phyloP scores from a whole-genome alignment of 2,329 filamentous ascomycete genomes.

The Penicillium hesseltinei region DNA sequence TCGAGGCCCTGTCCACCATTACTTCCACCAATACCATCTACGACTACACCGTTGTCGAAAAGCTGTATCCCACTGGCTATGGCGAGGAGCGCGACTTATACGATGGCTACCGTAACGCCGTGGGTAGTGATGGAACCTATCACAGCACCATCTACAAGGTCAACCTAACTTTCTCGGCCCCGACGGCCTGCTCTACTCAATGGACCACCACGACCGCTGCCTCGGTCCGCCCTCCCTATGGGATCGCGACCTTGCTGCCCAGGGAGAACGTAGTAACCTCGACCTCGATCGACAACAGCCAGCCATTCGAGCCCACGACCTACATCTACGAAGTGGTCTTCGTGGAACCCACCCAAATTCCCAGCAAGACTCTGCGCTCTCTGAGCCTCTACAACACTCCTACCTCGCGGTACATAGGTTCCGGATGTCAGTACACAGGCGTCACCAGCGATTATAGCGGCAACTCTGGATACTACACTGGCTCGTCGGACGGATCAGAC shows the following conservation, averaged over 20 bases:
- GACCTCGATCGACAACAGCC: conserved; percentile 20
- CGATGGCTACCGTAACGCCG: background rate
- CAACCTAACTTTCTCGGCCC: conserved; percentile 29
- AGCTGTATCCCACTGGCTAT: conserved; percentile 29
- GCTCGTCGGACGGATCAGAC: background rate
- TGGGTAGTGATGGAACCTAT: conserved; percentile 4
- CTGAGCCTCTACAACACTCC: conserved; percentile 24
- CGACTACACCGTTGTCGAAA: conserved; percentile 26
- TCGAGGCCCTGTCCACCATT: conserved; percentile 26
- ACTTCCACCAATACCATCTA: conserved; percentile 19
- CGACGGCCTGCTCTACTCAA: conserved; percentile 28
- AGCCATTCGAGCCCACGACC: conserved; percentile 27
- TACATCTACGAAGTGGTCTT: conserved; percentile 26
- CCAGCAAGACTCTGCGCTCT: conserved; percentile 15
- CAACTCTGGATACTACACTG: background rate
- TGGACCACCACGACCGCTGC: conserved; percentile 28
- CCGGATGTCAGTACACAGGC: conserved; percentile 13
- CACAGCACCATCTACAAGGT: conserved; percentile 26
- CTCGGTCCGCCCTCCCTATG: conserved; percentile 17
- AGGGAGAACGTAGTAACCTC: conserved; percentile 24
- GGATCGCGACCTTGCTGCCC: conserved; percentile 19
- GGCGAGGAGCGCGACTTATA: conserved; percentile 7
- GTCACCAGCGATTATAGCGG: background rate
- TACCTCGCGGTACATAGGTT: conserved; percentile 14
- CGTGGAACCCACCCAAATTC: conserved; percentile 32